Percentiles rank a stretch among this genome's conserved stretches.
Evolutionary conservation across 225 moss, liverwort and hornwort species (phyloP).

Genomic region (Marchantia polymorpha): DNA sequence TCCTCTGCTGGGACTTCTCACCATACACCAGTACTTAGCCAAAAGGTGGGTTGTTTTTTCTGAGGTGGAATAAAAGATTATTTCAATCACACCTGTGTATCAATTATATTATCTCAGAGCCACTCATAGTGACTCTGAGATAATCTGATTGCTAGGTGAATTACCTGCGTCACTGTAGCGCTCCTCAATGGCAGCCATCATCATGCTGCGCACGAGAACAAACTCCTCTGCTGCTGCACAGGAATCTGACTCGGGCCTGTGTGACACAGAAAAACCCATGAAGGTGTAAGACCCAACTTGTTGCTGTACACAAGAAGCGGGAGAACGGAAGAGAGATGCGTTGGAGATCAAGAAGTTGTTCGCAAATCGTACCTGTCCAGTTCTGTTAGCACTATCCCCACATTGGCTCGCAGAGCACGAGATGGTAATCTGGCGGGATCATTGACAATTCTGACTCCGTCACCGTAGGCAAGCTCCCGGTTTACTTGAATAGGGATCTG

Average conservation of each 20-base stretch:
- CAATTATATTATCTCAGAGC: no score
- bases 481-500: constrained; percentile 91
- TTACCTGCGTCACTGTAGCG: constrained; percentile 86
- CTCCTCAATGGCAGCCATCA: constrained; percentile 90
- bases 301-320: not conserved
- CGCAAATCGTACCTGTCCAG: constrained; percentile 53
- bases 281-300: not conserved
- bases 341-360: not conserved
- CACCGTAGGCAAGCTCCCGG: constrained; percentile 71
- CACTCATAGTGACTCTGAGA: not conserved
- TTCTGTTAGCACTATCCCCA: constrained; percentile 68
- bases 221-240: constrained; percentile 79
- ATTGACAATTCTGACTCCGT: constrained; percentile 79
- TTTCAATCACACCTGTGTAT: not conserved
- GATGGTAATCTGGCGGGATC: constrained; percentile 74
- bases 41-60: not conserved
- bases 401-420: constrained; percentile 41
- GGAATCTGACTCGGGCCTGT: constrained; percentile 58
- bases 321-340: no score
- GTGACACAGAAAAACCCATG: not conserved
- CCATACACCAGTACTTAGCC: no score
- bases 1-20: no score
- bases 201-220: constrained; percentile 80
- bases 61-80: not conserved
- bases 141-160: not conserved